Evolutionary conservation across 2,329 filamentous ascomycete genomes (phyloP).

Genomic region (Aspergillus tamarii): DNA sequence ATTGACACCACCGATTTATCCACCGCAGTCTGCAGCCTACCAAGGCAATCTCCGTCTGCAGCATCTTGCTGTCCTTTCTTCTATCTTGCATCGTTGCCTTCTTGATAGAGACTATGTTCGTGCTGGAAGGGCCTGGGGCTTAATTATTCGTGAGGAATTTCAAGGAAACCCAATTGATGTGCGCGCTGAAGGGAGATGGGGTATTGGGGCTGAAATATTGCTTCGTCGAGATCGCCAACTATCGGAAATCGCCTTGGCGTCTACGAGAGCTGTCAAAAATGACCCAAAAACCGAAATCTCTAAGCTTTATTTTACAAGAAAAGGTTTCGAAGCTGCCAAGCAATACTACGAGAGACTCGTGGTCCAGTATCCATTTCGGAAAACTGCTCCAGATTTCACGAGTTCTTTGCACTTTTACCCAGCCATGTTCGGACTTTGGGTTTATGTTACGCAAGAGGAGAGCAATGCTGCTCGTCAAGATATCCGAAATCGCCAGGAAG

Average conservation of each 20-base stretch:
- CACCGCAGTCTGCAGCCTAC: conserved; percentile 35
- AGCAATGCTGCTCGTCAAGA: conserved; percentile 51
- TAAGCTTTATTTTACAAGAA: conserved; percentile 43
- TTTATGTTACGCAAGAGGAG: conserved; percentile 72
- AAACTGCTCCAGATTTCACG: conserved; percentile 59
- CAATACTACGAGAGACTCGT: conserved; percentile 79
- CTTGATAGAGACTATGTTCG: conserved; percentile 70
- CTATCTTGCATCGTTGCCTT: conserved; percentile 73
- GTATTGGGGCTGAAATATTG: conserved; percentile 80
- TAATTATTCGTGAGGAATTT: conserved; percentile 68
- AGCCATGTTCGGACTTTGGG: conserved; percentile 77
- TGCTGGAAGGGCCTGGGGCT: conserved; percentile 73
- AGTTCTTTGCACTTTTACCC: conserved; percentile 79
- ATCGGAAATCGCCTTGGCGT: conserved; percentile 16
- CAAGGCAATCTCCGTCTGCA: conserved; percentile 45
- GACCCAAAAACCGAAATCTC: conserved; percentile 8
- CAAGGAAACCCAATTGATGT: conserved; percentile 66
- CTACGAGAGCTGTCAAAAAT: conserved; percentile 4
- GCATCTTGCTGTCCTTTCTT: conserved; percentile 69
- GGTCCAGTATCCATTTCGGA: conserved; percentile 73
- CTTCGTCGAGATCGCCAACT: conserved; percentile 57
- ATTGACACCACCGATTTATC: conserved; percentile 39
- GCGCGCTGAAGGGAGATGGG: conserved; percentile 73
- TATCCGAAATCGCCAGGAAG: conserved; percentile 33
- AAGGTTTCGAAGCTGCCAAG: conserved; percentile 61